phyloP scores from a whole-genome alignment of 345 rosid genomes.

The Gossypium sturtianum region DNA sequence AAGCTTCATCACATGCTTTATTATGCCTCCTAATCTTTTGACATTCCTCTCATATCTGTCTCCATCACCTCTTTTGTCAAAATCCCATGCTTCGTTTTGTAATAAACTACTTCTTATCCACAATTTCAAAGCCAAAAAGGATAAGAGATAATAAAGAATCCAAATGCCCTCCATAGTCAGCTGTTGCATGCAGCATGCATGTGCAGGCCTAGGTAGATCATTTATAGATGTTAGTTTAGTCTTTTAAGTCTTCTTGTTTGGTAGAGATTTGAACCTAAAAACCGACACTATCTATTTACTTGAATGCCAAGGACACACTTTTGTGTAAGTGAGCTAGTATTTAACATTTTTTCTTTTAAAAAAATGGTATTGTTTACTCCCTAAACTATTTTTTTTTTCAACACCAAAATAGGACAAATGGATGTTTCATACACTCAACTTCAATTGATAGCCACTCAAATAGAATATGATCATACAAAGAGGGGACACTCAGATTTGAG shows the following conservation, averaged over 20 bases:
- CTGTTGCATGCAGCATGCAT: background rate
- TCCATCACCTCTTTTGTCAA: background rate
- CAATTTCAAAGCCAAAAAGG: background rate
- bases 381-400: conserved; percentile 2
- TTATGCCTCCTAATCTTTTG: conserved; percentile 9
- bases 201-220: background rate
- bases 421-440: conserved; percentile 21
- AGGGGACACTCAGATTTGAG: conserved; percentile 11
- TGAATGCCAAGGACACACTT: background rate
- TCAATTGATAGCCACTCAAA: conserved; percentile 16
- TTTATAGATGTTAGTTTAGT: background rate
- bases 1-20: background rate
- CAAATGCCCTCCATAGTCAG: background rate
- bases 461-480: conserved; percentile 11
- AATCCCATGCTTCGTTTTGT: background rate
- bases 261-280: conserved; percentile 1
- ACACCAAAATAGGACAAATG: conserved; percentile 22
- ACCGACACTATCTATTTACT: background rate
- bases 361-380: background rate
- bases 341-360: background rate
- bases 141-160: background rate
- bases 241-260: background rate
- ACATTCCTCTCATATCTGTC: conserved; percentile 6
- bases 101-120: background rate
- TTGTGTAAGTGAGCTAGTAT: background rate